phyloP scores from a whole-genome alignment of 163 green algal species.

The Coccomyxa subellipsoidea region DNA sequence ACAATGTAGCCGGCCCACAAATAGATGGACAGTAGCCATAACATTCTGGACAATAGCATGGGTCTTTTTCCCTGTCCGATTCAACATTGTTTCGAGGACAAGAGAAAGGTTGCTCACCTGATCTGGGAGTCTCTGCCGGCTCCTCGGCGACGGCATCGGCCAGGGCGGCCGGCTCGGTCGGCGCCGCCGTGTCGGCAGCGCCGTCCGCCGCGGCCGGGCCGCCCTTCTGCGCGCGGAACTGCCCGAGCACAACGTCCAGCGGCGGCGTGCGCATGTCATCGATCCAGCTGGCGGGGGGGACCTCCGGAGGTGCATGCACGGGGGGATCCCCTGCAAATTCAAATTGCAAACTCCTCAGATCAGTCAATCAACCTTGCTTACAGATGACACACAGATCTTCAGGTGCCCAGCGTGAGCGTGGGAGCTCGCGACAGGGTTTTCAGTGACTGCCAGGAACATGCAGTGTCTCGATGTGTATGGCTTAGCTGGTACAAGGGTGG shows the following conservation, averaged over 20 bases:
- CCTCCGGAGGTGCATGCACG: not conserved
- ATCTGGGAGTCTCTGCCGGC: not conserved
- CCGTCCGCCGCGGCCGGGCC: not conserved
- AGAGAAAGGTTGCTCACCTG: not conserved
- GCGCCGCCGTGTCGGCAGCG: not conserved
- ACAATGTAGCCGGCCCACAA: too few species aligned
- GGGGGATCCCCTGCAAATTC: constrained; percentile 17
- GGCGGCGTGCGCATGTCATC: constrained; percentile 48
- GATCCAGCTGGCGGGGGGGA: constrained; percentile 29
- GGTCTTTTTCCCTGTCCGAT: not conserved
- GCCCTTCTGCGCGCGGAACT: constrained; percentile 27
- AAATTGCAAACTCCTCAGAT: not conserved
- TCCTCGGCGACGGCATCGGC: not conserved
- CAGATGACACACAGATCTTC: too few species aligned
- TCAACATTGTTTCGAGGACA: not conserved
- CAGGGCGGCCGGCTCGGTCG: not conserved
- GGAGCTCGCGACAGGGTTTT: too few species aligned
- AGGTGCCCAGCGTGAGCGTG: too few species aligned
- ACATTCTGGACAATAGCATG: not conserved
- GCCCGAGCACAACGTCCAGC: constrained; percentile 37
- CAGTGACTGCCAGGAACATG: too few species aligned
- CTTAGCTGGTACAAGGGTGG: too few species aligned
- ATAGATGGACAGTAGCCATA: not conserved
- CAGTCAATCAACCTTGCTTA: not conserved
- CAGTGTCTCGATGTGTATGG: too few species aligned